phyloP scores from a whole-genome alignment of 192 early-diverging fungal species.

The Pilobolus umbonatus region DNA sequence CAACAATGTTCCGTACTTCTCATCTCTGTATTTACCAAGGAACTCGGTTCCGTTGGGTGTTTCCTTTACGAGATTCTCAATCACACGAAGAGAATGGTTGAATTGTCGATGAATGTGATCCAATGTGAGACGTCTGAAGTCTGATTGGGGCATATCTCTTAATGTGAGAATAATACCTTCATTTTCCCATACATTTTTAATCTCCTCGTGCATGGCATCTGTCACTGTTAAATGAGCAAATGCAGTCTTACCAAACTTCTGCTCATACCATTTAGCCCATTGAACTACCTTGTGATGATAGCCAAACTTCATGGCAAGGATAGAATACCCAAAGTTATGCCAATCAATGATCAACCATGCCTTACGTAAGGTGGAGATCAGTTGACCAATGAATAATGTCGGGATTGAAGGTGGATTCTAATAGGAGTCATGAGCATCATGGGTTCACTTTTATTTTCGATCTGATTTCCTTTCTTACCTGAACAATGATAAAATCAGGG shows the following conservation, averaged over 20 bases:
- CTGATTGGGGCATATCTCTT: conserved; percentile 75
- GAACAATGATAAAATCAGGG: conserved; percentile 70
- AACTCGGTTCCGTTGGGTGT: background rate
- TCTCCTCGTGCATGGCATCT: conserved; percentile 68
- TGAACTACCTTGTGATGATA: conserved; percentile 46
- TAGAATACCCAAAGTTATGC: conserved; percentile 95
- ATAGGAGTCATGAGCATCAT: background rate
- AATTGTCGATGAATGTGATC: conserved; percentile 71
- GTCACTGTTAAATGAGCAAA: conserved; percentile 85
- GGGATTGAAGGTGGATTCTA: conserved; percentile 96
- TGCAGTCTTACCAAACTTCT: conserved; percentile 58
- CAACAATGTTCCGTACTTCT: background rate
- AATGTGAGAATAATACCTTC: conserved; percentile 69
- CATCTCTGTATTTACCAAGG: background rate
- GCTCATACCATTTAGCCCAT: conserved; percentile 59
- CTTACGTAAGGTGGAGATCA: conserved; percentile 59
- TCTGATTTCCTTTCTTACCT: conserved; percentile 45
- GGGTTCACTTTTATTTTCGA: background rate
- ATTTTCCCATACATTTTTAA: conserved; percentile 56
- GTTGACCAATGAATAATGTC: conserved; percentile 74
- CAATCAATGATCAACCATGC: conserved; percentile 87
- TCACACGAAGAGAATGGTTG: conserved; percentile 67
- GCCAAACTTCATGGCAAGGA: conserved; percentile 74
- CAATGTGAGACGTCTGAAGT: conserved; percentile 61
- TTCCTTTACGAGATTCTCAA: conserved; percentile 32